Conservation (phyloP, 352 stramenopile genomes). For the Phytophthora tentaculata region DNA sequence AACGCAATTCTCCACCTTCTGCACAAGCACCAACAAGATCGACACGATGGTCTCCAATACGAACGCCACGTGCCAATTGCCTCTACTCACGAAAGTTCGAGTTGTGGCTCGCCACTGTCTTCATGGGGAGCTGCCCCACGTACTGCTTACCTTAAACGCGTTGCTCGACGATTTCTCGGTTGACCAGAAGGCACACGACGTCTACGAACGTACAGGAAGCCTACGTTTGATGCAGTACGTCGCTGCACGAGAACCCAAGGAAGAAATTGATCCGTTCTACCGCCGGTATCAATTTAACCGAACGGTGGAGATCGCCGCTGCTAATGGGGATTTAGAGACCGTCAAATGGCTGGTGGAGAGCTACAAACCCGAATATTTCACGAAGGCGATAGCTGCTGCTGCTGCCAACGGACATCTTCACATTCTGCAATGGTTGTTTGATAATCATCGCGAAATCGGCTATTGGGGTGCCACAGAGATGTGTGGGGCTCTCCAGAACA, state of each 20-base stretch:
- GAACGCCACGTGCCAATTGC: constrained; percentile 19
- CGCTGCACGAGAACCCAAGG: constrained; percentile 25
- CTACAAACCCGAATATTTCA: constrained; percentile 32
- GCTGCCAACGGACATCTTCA: constrained; percentile 34
- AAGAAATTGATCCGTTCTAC: constrained; percentile 36
- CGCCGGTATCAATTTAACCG: constrained; percentile 30
- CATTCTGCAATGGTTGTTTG: constrained; percentile 33
- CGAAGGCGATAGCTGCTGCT: constrained; percentile 29
- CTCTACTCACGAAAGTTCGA: constrained; percentile 27
- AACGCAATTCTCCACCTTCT: constrained; percentile 29
- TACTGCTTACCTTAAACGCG: constrained; percentile 28
- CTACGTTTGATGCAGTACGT: constrained; percentile 38
- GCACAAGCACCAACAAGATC: constrained; percentile 12
- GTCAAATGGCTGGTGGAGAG: constrained; percentile 31
- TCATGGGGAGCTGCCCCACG: constrained; percentile 19
- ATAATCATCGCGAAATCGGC: constrained; percentile 28
- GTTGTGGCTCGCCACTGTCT: constrained; percentile 25
- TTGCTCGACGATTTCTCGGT: constrained; percentile 35
- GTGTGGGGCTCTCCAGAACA: constrained; percentile 38
- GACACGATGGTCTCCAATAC: constrained; percentile 18
- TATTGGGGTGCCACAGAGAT: constrained; percentile 42
- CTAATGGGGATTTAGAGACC: constrained; percentile 24
- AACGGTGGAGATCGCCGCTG: constrained; percentile 25
- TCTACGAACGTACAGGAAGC: constrained; percentile 31
- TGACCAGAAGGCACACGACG: constrained; percentile 18